Evolutionary conservation across 495 filamentous ascomycete species (phyloP).

Genomic region (Aspergillus mulundensis): DNA sequence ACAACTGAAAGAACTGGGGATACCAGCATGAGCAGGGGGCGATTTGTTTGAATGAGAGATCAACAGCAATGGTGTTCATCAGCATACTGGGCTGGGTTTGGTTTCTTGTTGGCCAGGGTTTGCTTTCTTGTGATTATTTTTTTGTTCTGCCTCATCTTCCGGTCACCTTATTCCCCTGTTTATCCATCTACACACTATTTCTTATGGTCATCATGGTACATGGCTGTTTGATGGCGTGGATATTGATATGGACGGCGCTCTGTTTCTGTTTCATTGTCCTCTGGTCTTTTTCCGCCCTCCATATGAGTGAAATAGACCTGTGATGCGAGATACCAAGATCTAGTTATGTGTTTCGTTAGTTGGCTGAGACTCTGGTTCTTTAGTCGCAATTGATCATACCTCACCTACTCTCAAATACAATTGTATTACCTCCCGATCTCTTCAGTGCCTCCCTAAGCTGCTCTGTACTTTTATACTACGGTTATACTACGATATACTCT

Average conservation of each 20-base stretch:
- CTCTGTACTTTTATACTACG: neutral
- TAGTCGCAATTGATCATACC: constrained; percentile 9
- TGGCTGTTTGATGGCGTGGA: constrained; percentile 35
- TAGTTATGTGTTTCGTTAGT: constrained; percentile 25
- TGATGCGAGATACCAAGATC: constrained; percentile 48
- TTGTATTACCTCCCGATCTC: too few species aligned
- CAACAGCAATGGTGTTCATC: constrained; percentile 14
- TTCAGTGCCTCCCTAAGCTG: neutral
- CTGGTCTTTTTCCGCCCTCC: constrained; percentile 29
- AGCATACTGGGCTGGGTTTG: constrained; percentile 15
- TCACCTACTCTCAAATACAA: neutral
- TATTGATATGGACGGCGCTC: constrained; percentile 41
- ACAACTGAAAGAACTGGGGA: neutral
- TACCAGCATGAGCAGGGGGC: neutral
- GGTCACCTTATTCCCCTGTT: constrained; percentile 22
- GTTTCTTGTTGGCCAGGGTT: constrained; percentile 14
- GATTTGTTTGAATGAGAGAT: constrained; percentile 4
- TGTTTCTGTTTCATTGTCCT: constrained; percentile 34
- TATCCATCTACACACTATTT: constrained; percentile 24
- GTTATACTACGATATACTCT: neutral
- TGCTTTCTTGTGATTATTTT: constrained; percentile 28
- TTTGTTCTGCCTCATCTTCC: constrained; percentile 11
- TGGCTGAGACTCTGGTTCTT: constrained; percentile 5
- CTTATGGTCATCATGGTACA: constrained; percentile 25
- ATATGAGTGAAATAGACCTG: constrained; percentile 43